Conservation (phyloP, 1,284 basidiomycete species). For the Porphyrellus sp. region DNA sequence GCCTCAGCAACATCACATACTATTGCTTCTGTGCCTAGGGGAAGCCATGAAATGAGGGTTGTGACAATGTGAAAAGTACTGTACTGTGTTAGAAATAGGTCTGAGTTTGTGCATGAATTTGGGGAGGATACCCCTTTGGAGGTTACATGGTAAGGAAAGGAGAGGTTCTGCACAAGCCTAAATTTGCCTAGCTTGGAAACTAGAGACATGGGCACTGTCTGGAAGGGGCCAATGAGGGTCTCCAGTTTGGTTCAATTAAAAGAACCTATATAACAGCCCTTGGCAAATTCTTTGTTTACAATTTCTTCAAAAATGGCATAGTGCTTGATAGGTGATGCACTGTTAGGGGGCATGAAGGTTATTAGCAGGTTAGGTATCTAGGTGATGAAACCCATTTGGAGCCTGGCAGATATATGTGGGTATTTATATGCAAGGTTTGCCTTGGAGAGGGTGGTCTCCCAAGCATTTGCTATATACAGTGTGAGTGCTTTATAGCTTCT, state of each 20-base stretch:
- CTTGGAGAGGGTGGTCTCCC: not conserved
- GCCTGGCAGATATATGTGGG: not conserved
- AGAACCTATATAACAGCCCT: not conserved
- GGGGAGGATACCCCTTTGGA: too few species aligned
- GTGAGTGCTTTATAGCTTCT: not conserved
- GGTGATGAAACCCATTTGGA: not conserved
- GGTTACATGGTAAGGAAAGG: conserved; percentile 20
- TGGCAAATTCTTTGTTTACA: not conserved
- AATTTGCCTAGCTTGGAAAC: conserved; percentile 36
- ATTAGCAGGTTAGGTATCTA: fast-evolving
- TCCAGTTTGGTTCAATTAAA: not conserved
- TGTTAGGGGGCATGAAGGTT: not conserved
- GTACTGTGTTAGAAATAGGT: not conserved
- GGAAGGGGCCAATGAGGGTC: not conserved
- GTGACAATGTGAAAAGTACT: not conserved
- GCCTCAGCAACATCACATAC: not conserved
- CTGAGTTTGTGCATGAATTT: not conserved
- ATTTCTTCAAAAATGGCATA: not conserved
- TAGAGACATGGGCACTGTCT: conserved; percentile 32
- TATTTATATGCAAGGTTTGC: too few species aligned
- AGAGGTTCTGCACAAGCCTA: conserved; percentile 41
- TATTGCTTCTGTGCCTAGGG: not conserved
- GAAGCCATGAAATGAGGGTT: not conserved
- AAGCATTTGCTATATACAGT: not conserved
- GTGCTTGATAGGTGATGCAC: not conserved